Conservation (phyloP, 768 basidiomycete genomes). For the Termitomyces sp. region DNA sequence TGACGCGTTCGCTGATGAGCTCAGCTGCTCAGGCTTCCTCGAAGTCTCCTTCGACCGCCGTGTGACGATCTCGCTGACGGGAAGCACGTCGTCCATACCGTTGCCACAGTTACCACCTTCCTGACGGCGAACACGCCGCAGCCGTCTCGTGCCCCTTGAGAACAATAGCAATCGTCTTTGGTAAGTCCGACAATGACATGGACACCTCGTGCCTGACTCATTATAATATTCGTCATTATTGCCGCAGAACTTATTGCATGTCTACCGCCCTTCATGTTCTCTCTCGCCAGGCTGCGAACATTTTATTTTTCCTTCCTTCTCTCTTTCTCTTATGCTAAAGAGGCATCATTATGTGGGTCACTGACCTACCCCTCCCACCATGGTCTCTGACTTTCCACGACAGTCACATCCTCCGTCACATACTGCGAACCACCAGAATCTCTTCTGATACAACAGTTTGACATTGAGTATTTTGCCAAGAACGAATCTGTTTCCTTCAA, state of each 20-base stretch:
- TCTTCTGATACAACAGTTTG: conserved; percentile 74
- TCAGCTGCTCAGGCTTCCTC: background rate
- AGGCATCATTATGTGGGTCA: conserved; percentile 58
- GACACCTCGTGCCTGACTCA: conserved; percentile 5
- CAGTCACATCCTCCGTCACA: conserved; percentile 84
- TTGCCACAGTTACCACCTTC: background rate
- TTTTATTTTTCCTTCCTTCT: conserved; percentile 31
- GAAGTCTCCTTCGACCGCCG: background rate
- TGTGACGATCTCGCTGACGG: background rate
- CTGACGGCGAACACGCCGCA: background rate
- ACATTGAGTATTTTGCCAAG: conserved; percentile 60
- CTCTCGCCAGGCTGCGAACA: conserved; percentile 76
- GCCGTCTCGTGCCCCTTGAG: background rate
- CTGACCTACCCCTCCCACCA: background rate
- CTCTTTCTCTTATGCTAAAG: conserved; percentile 37
- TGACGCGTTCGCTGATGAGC: background rate
- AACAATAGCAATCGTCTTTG: conserved; percentile 2
- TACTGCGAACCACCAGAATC: conserved; percentile 80
- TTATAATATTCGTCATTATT: background rate
- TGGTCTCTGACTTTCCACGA: conserved; percentile 11
- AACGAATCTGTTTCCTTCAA: conserved; percentile 80
- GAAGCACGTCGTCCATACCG: background rate
- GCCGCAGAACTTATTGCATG: conserved; percentile 4
- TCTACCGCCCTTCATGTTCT: conserved; percentile 43
- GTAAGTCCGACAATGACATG: conserved; percentile 11